A percentile compares a stretch with the other conserved stretches of the same genome.
Conservation (phyloP, 495 filamentous ascomycete species). For the Xylaria flabelliformis region DNA sequence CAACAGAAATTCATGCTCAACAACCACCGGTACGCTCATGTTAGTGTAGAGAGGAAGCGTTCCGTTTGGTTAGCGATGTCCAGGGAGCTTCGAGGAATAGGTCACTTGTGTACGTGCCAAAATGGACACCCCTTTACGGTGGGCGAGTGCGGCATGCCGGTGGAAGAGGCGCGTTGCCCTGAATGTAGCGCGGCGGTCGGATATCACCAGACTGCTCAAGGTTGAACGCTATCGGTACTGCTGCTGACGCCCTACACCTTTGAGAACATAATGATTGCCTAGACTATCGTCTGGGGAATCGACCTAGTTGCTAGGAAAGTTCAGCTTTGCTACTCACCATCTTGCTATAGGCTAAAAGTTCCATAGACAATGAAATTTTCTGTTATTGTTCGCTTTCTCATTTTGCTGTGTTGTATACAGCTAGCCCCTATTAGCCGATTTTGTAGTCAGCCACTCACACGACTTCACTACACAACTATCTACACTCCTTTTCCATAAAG, state of each 20-base stretch:
- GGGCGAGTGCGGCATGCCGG: constrained; percentile 75
- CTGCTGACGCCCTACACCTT: neutral
- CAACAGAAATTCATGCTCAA: neutral
- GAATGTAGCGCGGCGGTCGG: constrained; percentile 69
- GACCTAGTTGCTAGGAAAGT: neutral
- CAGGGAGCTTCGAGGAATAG: constrained; percentile 49
- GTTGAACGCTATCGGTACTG: neutral
- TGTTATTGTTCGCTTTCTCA: neutral
- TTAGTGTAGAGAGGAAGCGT: neutral
- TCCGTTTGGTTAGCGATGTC: neutral
- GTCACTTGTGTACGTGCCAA: constrained; percentile 71
- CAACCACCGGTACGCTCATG: neutral
- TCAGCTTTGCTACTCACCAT: neutral
- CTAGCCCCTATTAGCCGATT: too few species aligned
- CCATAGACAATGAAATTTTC: neutral
- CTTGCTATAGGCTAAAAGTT: neutral
- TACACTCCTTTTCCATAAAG: neutral
- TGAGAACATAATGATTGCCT: neutral
- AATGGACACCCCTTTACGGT: constrained; percentile 77
- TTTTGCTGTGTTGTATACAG: too few species aligned
- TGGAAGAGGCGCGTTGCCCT: constrained; percentile 66
- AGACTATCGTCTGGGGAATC: neutral
- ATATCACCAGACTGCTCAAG: constrained; percentile 48
- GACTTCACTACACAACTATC: too few species aligned
- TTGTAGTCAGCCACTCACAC: too few species aligned